Base-by-base conservation (phyloP, 2,329 filamentous ascomycete genomes). In the Pestalotiopsis sp. region DNA sequence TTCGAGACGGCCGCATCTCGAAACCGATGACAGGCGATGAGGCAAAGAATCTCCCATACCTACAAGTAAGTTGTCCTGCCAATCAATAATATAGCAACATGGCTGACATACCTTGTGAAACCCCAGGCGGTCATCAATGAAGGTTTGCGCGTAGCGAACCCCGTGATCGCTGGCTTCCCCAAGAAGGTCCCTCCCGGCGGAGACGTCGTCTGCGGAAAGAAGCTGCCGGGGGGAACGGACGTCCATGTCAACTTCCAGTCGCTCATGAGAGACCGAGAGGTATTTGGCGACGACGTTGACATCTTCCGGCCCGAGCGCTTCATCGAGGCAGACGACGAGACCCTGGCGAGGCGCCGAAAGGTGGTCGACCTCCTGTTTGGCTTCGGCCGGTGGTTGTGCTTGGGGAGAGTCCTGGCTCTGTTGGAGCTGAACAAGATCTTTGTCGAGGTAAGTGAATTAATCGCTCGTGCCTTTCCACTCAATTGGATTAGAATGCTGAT, bases 111-210 rank as follows among this genome's bases (percentile, higher is more conserved):
- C 4, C 24, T 22, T 24, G 55, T 30, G 30, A 9, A 9, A 7
- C 2, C 13, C 20, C 70, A 71, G 52, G 71, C 70, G n/a, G 67
- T 71, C 17, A 67, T 71, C 52, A n/a, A 39, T 5, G 71, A 72
- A 55, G 67, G 69, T 3, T 17, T 71, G 39, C 67, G 70, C 35
- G 57, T 71, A 10, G 64, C 66, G n/a, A 67, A 67, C 13, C 56
- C 68, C 4, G 39, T 67, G 38, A 70, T 67, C 6, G 52, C 67
- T 6, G 48, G 66, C 22, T 60, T 69, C 14, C 61, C 66, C 38
- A 72, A 72, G 65, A 67, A 55, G 13, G 70, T 72, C 1, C 73
- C 76, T 17, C 60, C 65, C 3, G 73, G 70, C 9, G 77, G 77
- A 38, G 69, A 69, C 13, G 63, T 69, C 4, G 60, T 76, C 1